Conservation (phyloP, 768 basidiomycete species). For the Amanita muscaria region DNA sequence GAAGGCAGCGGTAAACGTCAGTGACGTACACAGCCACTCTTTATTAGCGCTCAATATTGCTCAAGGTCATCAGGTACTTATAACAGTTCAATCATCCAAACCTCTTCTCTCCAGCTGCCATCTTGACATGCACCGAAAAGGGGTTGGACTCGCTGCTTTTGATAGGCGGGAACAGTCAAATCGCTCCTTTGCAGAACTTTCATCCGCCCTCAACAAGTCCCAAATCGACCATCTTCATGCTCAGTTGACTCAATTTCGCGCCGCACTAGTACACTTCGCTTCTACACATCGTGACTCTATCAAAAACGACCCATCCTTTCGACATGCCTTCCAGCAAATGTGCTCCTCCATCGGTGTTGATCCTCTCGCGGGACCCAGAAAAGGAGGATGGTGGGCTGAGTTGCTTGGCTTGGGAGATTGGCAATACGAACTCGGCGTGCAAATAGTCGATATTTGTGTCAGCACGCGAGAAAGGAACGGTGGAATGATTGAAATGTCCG, state of each 20-base stretch:
- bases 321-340: conserved; percentile 93
- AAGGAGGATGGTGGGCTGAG: conserved; percentile 90
- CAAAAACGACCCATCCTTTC: conserved; percentile 73
- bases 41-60: not conserved
- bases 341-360: conserved; percentile 93
- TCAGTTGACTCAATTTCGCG: conserved; percentile 79
- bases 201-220: conserved; percentile 61
- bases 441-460: conserved; percentile 88
- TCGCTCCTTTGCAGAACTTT: conserved; percentile 75
- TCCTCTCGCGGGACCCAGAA: conserved; percentile 78
- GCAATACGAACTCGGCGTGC: conserved; percentile 93
- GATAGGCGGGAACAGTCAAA: conserved; percentile 80
- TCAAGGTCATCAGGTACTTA: too few relatives aligned
- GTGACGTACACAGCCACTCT: not conserved
- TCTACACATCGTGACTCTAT: conserved; percentile 79
- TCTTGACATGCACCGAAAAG: conserved; percentile 59
- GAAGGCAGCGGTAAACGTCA: not conserved
- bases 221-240: conserved; percentile 75
- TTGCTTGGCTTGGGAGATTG: conserved; percentile 85
- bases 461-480: conserved; percentile 86
- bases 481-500: conserved; percentile 83
- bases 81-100: not conserved
- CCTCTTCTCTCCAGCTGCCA: not conserved
- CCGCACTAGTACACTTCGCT: conserved; percentile 73
- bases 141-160: conserved; percentile 84